Conservation (phyloP, 75 land plant species). For the Ceratopteris richardii region DNA sequence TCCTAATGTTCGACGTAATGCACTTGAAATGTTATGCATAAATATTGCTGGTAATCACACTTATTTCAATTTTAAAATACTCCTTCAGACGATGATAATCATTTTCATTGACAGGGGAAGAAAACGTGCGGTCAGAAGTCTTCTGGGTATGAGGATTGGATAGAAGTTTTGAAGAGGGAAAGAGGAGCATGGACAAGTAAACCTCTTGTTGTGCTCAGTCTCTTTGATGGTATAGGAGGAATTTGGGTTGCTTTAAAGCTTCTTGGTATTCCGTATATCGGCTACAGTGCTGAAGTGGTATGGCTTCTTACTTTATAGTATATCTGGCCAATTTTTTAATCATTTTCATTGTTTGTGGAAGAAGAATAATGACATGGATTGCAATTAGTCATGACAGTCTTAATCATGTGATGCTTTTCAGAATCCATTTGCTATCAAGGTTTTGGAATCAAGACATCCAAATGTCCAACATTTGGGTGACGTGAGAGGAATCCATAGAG, state of each 20-base stretch:
- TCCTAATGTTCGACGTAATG: too few species aligned
- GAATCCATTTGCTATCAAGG: conserved; percentile 20
- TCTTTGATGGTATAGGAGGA: conserved; percentile 36
- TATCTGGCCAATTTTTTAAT: too few species aligned
- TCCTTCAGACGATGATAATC: too few species aligned
- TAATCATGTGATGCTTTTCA: conserved; percentile 2
- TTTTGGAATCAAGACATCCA: conserved; percentile 22
- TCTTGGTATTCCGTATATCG: conserved; percentile 25
- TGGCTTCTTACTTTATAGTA: neutral
- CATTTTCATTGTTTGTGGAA: too few species aligned
- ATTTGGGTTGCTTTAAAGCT: conserved; percentile 23
- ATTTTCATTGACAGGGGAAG: too few species aligned
- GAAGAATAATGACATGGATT: too few species aligned
- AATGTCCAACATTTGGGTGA: conserved; percentile 30
- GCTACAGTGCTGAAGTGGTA: conserved; percentile 35
- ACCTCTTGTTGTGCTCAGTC: conserved; percentile 29
- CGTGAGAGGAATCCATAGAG: conserved; percentile 15
- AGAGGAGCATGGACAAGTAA: conserved; percentile 16
- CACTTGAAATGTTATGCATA: too few species aligned
- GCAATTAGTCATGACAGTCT: too few species aligned
- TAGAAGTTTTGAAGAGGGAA: conserved; percentile 9
- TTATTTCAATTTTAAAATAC: too few species aligned
- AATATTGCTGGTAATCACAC: too few species aligned
- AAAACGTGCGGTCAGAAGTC: too few species aligned
- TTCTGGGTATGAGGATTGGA: conserved; percentile 19